Percentiles rank a stretch among this genome's conserved stretches.
These are phyloP conservation scores for Ophiocordyceps sinensis DNA, from an alignment of 2,329 filamentous ascomycete species.

Conservation along the genomic window DNA sequence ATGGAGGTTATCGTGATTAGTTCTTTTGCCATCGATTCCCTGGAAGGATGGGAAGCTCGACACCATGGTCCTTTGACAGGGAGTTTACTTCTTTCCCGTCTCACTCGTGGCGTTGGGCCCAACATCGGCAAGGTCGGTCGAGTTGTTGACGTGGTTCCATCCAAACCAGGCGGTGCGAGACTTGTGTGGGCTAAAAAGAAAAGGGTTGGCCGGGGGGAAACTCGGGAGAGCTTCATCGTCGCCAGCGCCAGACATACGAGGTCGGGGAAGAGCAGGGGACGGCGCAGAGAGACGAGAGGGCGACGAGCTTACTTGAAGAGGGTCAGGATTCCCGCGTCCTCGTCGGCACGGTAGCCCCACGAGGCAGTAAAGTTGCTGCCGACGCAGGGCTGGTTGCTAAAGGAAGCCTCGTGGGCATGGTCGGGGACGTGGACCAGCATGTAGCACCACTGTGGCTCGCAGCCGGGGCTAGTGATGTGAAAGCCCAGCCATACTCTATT, in stretches of 20 bases:
- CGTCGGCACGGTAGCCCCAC: constrained; percentile 15
- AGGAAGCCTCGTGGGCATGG: constrained; percentile 10
- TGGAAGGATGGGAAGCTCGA: not conserved
- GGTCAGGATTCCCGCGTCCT: constrained; percentile 15
- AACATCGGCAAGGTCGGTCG: constrained; percentile 5
- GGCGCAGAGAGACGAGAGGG: not conserved
- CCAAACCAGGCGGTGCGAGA: constrained; percentile 12
- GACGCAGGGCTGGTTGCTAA: constrained; percentile 9
- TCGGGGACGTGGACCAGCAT: constrained; percentile 3
- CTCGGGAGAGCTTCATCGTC: constrained; percentile 3
- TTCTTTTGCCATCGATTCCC: not conserved
- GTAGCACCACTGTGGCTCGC: constrained; percentile 4
- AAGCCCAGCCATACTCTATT: constrained; percentile 3
- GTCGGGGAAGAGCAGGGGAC: not conserved
- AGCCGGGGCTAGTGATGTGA: constrained; percentile 3
- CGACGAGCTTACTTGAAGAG: constrained; percentile 12
- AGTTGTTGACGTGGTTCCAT: constrained; percentile 10
- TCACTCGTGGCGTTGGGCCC: constrained; percentile 6
- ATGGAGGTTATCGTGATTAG: no score
- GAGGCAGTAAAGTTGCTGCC: constrained; percentile 14
- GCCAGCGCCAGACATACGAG: no score
- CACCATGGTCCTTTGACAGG: not conserved
- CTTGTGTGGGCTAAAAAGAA: not conserved
- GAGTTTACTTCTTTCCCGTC: not conserved
- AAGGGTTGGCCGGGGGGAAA: not conserved